Conservation (phyloP, 2,329 filamentous ascomycete species). For the Xylariaceae sp. region DNA sequence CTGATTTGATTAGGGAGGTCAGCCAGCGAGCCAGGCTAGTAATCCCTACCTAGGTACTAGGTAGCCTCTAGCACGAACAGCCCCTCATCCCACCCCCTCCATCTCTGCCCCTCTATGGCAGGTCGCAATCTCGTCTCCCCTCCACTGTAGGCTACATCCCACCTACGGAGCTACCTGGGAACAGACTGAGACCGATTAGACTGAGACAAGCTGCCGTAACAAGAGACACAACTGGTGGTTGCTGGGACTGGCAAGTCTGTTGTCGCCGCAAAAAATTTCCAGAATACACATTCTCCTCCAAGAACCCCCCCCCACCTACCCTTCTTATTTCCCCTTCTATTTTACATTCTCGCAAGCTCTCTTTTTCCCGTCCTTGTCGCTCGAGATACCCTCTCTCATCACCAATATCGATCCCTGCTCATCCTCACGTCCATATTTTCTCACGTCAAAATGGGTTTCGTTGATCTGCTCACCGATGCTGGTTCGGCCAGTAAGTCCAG, state of each 20-base stretch:
- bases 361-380: constrained; percentile 21
- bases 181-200: background rate
- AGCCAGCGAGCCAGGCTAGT: no score
- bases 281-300: constrained; percentile 26
- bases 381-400: constrained; percentile 28
- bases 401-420: constrained; percentile 9
- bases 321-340: constrained; percentile 16
- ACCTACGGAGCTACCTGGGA: no score
- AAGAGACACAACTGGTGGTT: background rate
- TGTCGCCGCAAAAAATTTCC: constrained; percentile 21
- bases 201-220: background rate
- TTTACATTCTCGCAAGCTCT: constrained; percentile 21
- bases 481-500: constrained; percentile 47
- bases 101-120: no score
- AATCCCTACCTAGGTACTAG: no score
- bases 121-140: no score
- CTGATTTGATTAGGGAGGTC: no score
- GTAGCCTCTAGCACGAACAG: no score
- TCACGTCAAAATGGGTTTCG: constrained; percentile 53
- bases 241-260: background rate
- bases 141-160: no score
- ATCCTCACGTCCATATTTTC: constrained; percentile 13
- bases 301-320: constrained; percentile 27
- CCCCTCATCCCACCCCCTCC: no score
- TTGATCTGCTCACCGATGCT: constrained; percentile 54